A percentile compares a stretch with the other conserved stretches of the same genome.
Conservation (phyloP, 2,329 filamentous ascomycete genomes). For the Hypoxylon sp. region DNA sequence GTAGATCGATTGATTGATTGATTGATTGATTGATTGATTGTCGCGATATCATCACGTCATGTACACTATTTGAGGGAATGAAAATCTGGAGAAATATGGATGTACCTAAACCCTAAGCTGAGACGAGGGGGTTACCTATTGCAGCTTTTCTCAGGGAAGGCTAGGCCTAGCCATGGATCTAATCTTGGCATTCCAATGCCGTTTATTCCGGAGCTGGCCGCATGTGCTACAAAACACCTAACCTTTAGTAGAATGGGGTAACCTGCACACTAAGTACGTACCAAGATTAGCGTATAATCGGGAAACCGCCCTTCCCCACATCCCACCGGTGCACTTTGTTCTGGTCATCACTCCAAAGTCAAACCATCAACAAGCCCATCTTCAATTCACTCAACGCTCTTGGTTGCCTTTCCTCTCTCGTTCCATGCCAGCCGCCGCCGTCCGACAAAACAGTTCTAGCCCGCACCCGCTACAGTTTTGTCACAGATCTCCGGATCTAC, state of each 20-base stretch:
- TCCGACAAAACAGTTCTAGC: conserved; percentile 10
- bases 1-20: background rate
- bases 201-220: conserved; percentile 22
- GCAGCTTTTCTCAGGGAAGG: conserved; percentile 25
- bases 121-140: conserved; percentile 17
- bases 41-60: background rate
- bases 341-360: conserved; percentile 31
- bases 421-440: conserved; percentile 3
- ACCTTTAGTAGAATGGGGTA: background rate
- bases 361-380: conserved; percentile 32
- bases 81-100: conserved; percentile 3
- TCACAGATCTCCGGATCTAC: conserved; percentile 22
- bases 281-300: too few species aligned
- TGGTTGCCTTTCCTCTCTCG: background rate
- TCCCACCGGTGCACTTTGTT: conserved; percentile 26
- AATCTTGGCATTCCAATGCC: conserved; percentile 42
- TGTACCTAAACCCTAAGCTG: too few species aligned
- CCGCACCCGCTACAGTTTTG: background rate
- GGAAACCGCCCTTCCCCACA: conserved; percentile 38
- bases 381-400: conserved; percentile 4
- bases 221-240: conserved; percentile 9
- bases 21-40: background rate
- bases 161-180: conserved; percentile 8
- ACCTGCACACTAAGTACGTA: too few species aligned
- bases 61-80: background rate